Base-by-base conservation (phyloP, 2,329 filamentous ascomycete species). In the Talaromyces pinophilus region DNA sequence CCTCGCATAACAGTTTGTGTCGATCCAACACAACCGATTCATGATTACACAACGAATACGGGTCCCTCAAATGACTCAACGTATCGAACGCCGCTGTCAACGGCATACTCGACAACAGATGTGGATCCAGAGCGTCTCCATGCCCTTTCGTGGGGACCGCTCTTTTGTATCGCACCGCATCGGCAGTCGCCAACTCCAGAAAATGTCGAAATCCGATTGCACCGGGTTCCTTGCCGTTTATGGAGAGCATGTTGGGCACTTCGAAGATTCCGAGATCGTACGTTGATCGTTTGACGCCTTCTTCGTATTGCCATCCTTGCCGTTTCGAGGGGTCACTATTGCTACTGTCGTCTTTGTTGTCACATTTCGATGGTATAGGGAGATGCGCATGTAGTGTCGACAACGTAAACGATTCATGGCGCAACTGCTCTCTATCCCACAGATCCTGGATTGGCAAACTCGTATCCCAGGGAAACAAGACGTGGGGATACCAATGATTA, bases 171-270 rank as follows among this genome's bases (percentile, higher is more conserved):
- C 70, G 67, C 46, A 72, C 59, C 0, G 67, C 67, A 68, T 82
- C 81, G 0, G 80, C 76, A 3, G 83, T 74, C 1, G 81, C 76
- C 5, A 82, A 70, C 67, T 84, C 82, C 3, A 84, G 74, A 63
- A 80, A 84, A 71, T 83, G 75, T 38, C 81, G 79, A 62, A 82
- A 79, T 0, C 82, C 82, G 11, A 83, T 71, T 0, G 81, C 82
- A 0, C 82, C 82, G 0, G 78, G 76, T 67, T 84, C 82, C 30
- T 76, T 75, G 6, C 81, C 82, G 22, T 80, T 79, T 15, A 77
- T 74, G 19, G 76, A 78, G 3, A 83, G 74, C 82, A 84, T 84
- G 65, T 82, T 83, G 0, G 82, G 82, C 1, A 82, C 74, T 69
- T 84, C 82, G 60, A 80, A 82, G 13, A 81, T 75, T 1, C 80